Evolutionary conservation across 1,139 yeast genomes (phyloP), one percentile per base, ranked within the genome.

Genomic region (Torulaspora globosa): DNA sequence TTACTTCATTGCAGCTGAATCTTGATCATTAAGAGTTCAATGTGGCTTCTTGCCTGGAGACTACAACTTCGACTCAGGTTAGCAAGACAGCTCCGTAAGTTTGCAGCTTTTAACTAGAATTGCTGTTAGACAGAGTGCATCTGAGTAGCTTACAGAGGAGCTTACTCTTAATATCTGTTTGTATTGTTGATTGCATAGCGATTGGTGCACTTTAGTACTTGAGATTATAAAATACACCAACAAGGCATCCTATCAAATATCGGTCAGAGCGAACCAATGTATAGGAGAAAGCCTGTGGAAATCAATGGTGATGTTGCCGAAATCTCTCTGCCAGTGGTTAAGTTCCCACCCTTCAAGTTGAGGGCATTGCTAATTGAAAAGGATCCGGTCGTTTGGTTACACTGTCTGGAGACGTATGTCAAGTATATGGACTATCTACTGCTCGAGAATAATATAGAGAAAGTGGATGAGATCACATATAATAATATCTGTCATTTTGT

Each of bases 301-400:
- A 46, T 63, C 5, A 56, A 59, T 28, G 65, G 64, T 0, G 54
- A 53, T 14, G 46, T 41, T 5, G 47, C 55, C n/a, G 50, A 54
- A 21, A 38, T 61, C 11, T 47, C 56, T 6, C 41, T 80, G 10
- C 87, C 87, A 1, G 77, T 84, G 11, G 85, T 86, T 5, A 76
- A 77, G 33, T 84, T 78, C 50, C 92, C 92, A 2, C 89, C 89
- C 1, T 83, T 84, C 66, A 75, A 76, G 51, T 72, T 84, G 27
- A 70, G 92, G 33, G 84, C 90, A 0, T 80, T 87, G 8, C 69
- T 84, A 57, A 81, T 83, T 8, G 92, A 84, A 57, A 83, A 79
- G 55, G 94, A 84, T 59, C 94, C 94, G 0, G 89, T 84, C 28
- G 84, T 84, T 9, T 84, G 90, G 89, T 83, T 76, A 2, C 88